Evolutionary conservation across 306 rosid genomes (phyloP).

Genomic region (Pyrus communis): DNA sequence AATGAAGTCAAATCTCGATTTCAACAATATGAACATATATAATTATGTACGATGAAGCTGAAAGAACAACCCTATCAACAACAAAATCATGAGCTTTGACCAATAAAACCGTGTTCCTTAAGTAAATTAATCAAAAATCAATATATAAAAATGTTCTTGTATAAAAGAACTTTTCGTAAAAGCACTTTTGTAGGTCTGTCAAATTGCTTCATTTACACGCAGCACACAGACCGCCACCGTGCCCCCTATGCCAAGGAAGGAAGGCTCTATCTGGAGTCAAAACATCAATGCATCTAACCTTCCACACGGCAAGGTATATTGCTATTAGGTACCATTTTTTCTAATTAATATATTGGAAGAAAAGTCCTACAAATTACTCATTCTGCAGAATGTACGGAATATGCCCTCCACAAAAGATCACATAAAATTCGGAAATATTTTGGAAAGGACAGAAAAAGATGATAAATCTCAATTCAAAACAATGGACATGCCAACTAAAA

Average conservation of each 20-base stretch:
- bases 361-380: neutral
- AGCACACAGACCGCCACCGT: neutral
- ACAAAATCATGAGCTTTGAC: neutral
- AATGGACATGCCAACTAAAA: too few species aligned
- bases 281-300: neutral
- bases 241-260: neutral
- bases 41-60: neutral
- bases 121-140: neutral
- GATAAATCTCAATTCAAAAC: neutral
- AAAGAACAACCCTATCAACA: neutral
- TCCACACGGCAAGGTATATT: neutral
- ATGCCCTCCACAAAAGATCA: neutral
- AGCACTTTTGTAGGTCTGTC: neutral
- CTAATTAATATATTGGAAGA: neutral
- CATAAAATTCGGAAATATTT: neutral
- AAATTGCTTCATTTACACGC: conserved; percentile 1
- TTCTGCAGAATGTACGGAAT: neutral
- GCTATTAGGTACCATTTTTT: neutral
- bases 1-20: neutral
- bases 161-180: neutral
- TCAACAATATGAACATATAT: neutral
- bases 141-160: neutral
- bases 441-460: neutral
- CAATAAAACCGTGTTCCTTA: neutral
- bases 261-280: neutral